Evolutionary conservation across 2,329 filamentous ascomycete species (phyloP), one percentile per base, ranked within the genome.

Genomic region (Colletotrichum ledebouriae): DNA sequence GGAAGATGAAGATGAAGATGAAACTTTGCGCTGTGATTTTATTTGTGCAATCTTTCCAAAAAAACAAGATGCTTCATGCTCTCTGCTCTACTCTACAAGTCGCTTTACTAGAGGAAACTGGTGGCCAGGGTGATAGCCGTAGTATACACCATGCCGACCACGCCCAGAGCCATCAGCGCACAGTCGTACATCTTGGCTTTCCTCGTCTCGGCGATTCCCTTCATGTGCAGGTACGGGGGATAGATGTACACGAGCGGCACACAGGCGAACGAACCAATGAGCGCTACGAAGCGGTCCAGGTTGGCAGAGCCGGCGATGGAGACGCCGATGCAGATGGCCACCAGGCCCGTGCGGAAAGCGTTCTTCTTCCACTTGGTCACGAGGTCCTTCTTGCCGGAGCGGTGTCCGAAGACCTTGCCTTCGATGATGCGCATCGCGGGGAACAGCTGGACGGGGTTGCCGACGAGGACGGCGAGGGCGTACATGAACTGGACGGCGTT

Each of bases 261-360:
- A 78, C 96, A 99, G 70, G 96, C 96, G 84, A 99, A 99, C 80
- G 94, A 97, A 72, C 96, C 96, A 20, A 99, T 94, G 44, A 99
- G 86, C 22, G 94, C 92, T 37, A 99, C 97, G 78, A 99, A 99
- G 80, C 98, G 98, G 83, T 94, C 91, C 69, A 94, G 80, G 75
- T 92, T 89, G 47, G 85, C 88, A 0, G 90, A 89, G 15, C 91
- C 91, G 1, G 88, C 72, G 12, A 91, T 87, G 15, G 89, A 85
- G 49, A 93, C 82, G 20, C 82, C 81, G 9, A 87, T 88, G 71
- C 90, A 92, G 9, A 89, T 42, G 1, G 84, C 75, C 37, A 91
- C 87, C 22, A 92, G 75, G 0, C 76, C 73, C 0, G 87, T 84
- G 22, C 91, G 83, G 72, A 93, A 87, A 1, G 78, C 84, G 72